These are phyloP conservation scores for Lactarius psammicola DNA, from an alignment of 768 basidiomycete species.

Conservation along the genomic window DNA sequence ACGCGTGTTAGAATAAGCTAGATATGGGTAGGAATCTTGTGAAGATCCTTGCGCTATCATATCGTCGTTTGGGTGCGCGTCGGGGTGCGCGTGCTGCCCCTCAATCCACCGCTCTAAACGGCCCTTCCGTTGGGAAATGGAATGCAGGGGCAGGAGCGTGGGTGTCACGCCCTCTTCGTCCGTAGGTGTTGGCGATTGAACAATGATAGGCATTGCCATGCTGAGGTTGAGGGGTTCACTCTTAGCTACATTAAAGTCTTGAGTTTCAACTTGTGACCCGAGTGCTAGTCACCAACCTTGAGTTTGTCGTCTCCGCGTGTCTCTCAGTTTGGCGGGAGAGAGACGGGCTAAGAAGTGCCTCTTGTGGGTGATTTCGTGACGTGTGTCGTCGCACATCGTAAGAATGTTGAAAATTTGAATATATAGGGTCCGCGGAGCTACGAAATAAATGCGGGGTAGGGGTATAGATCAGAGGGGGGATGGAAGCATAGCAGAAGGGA, in stretches of 20 bases:
- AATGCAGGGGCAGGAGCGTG: slow-evolving; percentile 20
- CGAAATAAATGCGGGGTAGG: not conserved
- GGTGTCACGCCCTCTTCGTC: slow-evolving; percentile 28
- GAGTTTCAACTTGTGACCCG: not conserved
- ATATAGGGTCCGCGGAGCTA: slow-evolving; percentile 21
- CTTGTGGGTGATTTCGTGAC: slow-evolving; percentile 17
- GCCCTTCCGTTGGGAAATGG: slow-evolving; percentile 40
- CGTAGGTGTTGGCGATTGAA: slow-evolving; percentile 27
- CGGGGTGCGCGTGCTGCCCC: slow-evolving; percentile 39
- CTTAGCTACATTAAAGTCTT: not conserved
- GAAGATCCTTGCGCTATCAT: slow-evolving; percentile 29
- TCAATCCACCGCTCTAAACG: slow-evolving; percentile 46
- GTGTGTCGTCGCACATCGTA: slow-evolving; percentile 25
- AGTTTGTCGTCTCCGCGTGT: slow-evolving; percentile 3
- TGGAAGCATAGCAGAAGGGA: slow-evolving; percentile 6
- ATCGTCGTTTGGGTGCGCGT: slow-evolving; percentile 27
- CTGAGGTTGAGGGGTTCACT: slow-evolving; percentile 2
- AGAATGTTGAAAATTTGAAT: slow-evolving; percentile 1
- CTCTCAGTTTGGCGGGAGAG: slow-evolving; percentile 6
- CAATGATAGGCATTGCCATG: slow-evolving; percentile 25
- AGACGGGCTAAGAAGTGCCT: slow-evolving; percentile 10
- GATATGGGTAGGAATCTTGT: slow-evolving; percentile 41
- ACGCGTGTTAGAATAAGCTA: slow-evolving; percentile 42
- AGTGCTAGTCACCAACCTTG: slow-evolving; percentile 11
- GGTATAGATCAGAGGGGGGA: slow-evolving; percentile 10